Evolutionary conservation across 1,284 basidiomycete genomes (phyloP).

Genomic region (Microstroma glucosiphilum): DNA sequence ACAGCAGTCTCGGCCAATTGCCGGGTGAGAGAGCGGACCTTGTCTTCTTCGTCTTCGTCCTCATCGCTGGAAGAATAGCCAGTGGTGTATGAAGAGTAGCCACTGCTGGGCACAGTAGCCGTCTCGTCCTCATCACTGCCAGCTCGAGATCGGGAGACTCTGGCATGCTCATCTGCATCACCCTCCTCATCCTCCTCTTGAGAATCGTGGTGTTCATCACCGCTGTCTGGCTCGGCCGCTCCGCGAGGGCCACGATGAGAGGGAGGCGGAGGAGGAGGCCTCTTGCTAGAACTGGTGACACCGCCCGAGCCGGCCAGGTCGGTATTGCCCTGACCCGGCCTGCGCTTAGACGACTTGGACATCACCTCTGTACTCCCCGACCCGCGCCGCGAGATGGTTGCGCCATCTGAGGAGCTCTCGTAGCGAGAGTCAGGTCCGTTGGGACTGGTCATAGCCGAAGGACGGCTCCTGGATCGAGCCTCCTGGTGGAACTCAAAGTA

Average conservation of each 20-base stretch:
- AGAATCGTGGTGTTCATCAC: constrained; percentile 8
- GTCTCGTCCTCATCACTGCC: neutral
- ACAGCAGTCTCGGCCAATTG: constrained; percentile 95
- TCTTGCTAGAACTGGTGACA: too few species aligned
- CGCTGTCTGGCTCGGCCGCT: constrained; percentile 15
- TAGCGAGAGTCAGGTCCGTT: too few species aligned
- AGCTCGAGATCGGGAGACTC: neutral
- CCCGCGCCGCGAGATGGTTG: neutral
- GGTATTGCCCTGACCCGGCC: too few species aligned
- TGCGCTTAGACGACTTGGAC: too few species aligned
- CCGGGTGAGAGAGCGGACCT: constrained; percentile 66
- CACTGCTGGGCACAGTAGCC: neutral
- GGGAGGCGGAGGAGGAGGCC: neutral
- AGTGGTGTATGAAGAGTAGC: neutral
- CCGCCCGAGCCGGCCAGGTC: too few species aligned
- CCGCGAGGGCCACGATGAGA: constrained; percentile 15
- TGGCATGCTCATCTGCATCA: neutral
- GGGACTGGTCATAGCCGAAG: too few species aligned
- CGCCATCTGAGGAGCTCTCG: too few species aligned
- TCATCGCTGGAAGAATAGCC: constrained; percentile 1
- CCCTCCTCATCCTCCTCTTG: constrained; percentile 1
- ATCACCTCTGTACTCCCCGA: neutral
- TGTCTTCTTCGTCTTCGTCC: constrained; percentile 54
- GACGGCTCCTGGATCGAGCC: neutral
- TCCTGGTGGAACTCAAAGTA: constrained; percentile 1